phyloP scores from a whole-genome alignment of 2,329 filamentous ascomycete species.

The Pseudocercospora musae region DNA sequence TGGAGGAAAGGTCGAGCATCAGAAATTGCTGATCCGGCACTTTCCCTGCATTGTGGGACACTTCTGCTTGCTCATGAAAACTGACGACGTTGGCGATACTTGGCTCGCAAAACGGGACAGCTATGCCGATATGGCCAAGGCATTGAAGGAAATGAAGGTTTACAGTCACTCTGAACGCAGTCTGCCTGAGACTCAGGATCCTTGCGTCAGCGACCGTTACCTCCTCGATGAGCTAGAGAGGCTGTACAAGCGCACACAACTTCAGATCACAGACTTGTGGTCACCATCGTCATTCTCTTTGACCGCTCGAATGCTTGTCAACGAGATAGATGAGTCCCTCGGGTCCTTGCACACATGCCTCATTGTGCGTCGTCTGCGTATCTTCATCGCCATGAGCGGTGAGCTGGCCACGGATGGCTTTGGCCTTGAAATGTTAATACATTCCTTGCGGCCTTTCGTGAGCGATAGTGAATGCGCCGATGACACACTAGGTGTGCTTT shows the following conservation, averaged over 20 bases:
- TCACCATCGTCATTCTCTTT: conserved; percentile 31
- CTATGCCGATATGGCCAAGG: conserved; percentile 60
- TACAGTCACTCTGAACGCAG: conserved; percentile 63
- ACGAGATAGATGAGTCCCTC: conserved; percentile 75
- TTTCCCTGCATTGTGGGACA: conserved; percentile 75
- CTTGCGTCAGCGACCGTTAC: conserved; percentile 75
- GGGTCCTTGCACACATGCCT: conserved; percentile 85
- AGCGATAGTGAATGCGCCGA: conserved; percentile 84
- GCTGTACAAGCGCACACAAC: conserved; percentile 71
- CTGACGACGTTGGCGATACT: conserved; percentile 69
- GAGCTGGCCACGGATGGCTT: conserved; percentile 71
- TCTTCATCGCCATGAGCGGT: conserved; percentile 76
- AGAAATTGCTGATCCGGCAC: conserved; percentile 60
- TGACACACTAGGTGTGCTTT: conserved; percentile 80
- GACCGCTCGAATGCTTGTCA: conserved; percentile 68
- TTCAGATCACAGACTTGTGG: conserved; percentile 38
- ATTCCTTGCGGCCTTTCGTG: conserved; percentile 73
- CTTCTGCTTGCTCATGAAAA: conserved; percentile 71
- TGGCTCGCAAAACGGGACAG: conserved; percentile 35
- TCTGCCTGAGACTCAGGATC: conserved; percentile 78
- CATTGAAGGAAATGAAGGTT: conserved; percentile 65
- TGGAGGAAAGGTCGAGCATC: conserved; percentile 60
- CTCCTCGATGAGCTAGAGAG: conserved; percentile 72
- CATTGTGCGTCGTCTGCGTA: conserved; percentile 78
- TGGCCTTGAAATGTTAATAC: conserved; percentile 84